Percentiles rank a stretch among this genome's conserved stretches.
Evolutionary conservation across 257 asterid genomes (phyloP).

Genomic region (Penstemon barbatus): DNA sequence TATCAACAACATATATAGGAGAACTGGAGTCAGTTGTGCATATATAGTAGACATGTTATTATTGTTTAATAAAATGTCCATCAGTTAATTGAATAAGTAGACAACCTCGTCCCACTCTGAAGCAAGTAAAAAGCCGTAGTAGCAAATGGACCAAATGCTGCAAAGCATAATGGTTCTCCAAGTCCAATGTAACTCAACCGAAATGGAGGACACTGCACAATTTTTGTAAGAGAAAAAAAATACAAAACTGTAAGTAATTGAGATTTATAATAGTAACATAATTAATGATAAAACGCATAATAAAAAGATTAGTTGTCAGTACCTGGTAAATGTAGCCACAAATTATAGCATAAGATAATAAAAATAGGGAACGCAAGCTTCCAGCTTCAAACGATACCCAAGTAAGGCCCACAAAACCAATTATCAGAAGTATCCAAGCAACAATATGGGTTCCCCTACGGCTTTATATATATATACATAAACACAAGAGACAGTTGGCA

Average conservation of each 20-base stretch:
- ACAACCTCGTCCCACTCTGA: slow-evolving; percentile 67
- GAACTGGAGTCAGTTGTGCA: slow-evolving; percentile 3
- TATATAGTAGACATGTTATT: slow-evolving; percentile 4
- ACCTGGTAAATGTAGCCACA: slow-evolving; percentile 96
- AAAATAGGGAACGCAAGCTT: slow-evolving; percentile 51
- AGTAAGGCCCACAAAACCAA: slow-evolving; percentile 70
- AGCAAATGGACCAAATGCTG: slow-evolving; percentile 91
- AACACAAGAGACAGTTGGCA: slow-evolving; percentile 24
- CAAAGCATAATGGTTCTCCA: slow-evolving; percentile 94
- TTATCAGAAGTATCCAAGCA: slow-evolving; percentile 64
- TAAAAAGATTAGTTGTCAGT: background rate
- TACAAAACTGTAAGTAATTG: background rate
- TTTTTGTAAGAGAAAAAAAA: background rate
- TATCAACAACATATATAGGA: slow-evolving; percentile 23
- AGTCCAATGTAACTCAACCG: slow-evolving; percentile 83
- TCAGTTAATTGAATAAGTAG: background rate
- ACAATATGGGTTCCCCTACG: slow-evolving; percentile 66
- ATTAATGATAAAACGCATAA: background rate
- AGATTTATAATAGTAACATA: background rate
- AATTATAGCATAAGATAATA: slow-evolving; percentile 57
- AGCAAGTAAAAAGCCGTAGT: slow-evolving; percentile 89
- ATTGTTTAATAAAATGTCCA: slow-evolving; percentile 4
- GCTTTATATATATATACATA: slow-evolving; percentile 45
- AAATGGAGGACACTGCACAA: slow-evolving; percentile 84
- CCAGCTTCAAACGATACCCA: slow-evolving; percentile 67